These are phyloP conservation scores for Scytalidium sp. DNA, from an alignment of 2,329 filamentous ascomycete genomes.

Conservation along the genomic window DNA sequence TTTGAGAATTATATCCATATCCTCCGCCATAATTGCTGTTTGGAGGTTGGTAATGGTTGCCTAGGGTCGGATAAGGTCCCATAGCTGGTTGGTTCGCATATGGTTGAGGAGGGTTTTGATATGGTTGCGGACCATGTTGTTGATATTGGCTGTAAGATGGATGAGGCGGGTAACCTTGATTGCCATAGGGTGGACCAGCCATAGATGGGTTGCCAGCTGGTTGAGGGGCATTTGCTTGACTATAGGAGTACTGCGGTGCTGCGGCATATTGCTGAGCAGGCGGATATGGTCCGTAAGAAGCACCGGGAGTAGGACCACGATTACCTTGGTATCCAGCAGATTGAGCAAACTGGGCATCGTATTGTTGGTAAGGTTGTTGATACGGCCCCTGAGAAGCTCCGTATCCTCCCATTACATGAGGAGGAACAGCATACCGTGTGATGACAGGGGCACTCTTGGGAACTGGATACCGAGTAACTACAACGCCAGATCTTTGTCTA, in stretches of 20 bases:
- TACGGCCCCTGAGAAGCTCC: conserved; percentile 12
- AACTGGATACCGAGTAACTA: conserved; percentile 13
- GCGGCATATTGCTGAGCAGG: conserved; percentile 19
- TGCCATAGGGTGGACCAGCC: conserved; percentile 14
- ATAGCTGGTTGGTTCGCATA: conserved; percentile 13
- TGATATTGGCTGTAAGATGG: conserved; percentile 10
- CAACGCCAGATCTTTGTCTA: background rate
- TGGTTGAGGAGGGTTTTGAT: conserved; percentile 14
- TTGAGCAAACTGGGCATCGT: conserved; percentile 14
- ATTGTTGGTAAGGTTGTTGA: conserved; percentile 20
- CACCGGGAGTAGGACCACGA: conserved; percentile 11
- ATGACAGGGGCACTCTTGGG: conserved; percentile 8
- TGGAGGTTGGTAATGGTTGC: conserved; percentile 11
- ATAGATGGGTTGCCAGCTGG: conserved; percentile 10
- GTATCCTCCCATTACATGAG: conserved; percentile 15
- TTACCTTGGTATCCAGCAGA: conserved; percentile 9
- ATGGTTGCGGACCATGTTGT: conserved; percentile 9
- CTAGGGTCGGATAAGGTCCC: conserved; percentile 16
- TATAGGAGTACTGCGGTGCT: conserved; percentile 14
- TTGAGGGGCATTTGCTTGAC: conserved; percentile 12
- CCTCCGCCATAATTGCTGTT: conserved; percentile 11
- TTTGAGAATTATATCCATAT: conserved; percentile 3
- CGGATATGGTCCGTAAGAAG: conserved; percentile 14
- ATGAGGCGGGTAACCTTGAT: conserved; percentile 13
- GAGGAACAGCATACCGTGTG: conserved; percentile 12